Evolutionary conservation across 148 eudicot species (phyloP), one percentile per base, ranked within the genome.

Genomic region (Nepenthes mirabilis): DNA sequence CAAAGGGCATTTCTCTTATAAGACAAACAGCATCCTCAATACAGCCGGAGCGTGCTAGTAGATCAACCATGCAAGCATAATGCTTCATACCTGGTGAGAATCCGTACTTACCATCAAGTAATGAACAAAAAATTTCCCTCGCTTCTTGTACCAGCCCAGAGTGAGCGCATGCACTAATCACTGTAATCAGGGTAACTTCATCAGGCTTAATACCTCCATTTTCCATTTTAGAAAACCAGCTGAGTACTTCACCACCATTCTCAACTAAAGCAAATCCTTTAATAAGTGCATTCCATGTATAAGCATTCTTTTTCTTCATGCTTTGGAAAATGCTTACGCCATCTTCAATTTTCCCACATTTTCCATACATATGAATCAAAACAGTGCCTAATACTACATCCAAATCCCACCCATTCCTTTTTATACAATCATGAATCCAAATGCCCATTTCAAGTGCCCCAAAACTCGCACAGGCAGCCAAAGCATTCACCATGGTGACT

Each of bases 361-460:
- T 73, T 14, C 79, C 81, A 50, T 82, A 79, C 83, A 82, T 79
- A 58, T 74, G 75, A 33, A 82, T 62, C 68, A 82, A 79, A 2
- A 79, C 49, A 60, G 76, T 79, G 11, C 79, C 83, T 61, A 82
- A 47, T 1, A 72, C 68, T 57, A 73, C 72, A 66, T 78, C 80
- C 63, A 76, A 4, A 54, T 58, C 75, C 80, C 76, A 82, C 43
- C 64, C 71, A 49, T 56, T 76, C 68, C 67, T 71, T 61, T 56
- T 74, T 14, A 76, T 59, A 52, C 47, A 57, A 34, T 67, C 74
- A 55, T 82, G 76, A 4, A 78, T 60, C 76, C 76, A 73, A 33
- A 68, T 49, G 6, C 86, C 86, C 70, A 62, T 62, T 3, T 78
- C 74, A 43, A 82, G 52, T 5, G 73, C 86, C 55, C 81, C 83